Conservation (phyloP, 176 grass and related monocot genomes). For the maize (Zea mays) region DNA sequence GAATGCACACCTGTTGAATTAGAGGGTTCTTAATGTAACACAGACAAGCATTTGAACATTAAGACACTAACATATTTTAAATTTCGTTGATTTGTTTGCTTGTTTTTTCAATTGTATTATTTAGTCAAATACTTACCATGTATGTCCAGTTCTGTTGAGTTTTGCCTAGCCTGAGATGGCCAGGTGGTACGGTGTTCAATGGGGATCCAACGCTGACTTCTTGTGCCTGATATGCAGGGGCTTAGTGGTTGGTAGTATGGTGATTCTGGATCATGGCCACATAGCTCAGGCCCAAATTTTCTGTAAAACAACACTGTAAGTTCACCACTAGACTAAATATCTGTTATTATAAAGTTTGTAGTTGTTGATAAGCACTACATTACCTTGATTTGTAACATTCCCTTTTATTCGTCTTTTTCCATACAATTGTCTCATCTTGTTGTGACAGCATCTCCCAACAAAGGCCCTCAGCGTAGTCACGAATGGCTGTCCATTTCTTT, state of each 20-base stretch:
- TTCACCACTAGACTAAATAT: slow-evolving; percentile 16
- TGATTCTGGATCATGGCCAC: slow-evolving; percentile 76
- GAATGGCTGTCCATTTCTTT: slow-evolving; percentile 83
- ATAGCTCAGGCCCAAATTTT: slow-evolving; percentile 75
- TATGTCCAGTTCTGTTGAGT: slow-evolving; percentile 83
- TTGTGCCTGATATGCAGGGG: slow-evolving; percentile 90
- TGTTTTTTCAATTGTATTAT: slow-evolving; percentile 16
- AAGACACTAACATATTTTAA: slow-evolving; percentile 7
- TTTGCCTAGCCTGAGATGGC: slow-evolving; percentile 74
- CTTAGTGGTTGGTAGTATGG: slow-evolving; percentile 85
- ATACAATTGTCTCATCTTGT: slow-evolving; percentile 98
- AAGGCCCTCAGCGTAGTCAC: slow-evolving; percentile 61
- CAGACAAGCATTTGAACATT: slow-evolving; percentile 28
- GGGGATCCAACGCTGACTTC: slow-evolving; percentile 83
- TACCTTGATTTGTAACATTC: slow-evolving; percentile 85
- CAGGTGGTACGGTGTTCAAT: slow-evolving; percentile 77
- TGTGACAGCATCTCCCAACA: slow-evolving; percentile 98
- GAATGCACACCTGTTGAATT: slow-evolving; percentile 57
- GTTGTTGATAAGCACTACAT: slow-evolving; percentile 7
- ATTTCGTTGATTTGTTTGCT: not conserved
- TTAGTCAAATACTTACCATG: slow-evolving; percentile 59
- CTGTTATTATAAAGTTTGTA: slow-evolving; percentile 5
- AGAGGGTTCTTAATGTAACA: slow-evolving; percentile 26
- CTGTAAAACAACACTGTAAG: slow-evolving; percentile 46
- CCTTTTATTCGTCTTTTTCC: slow-evolving; percentile 84